Conservation (phyloP, 257 asterid species). For the Solanum virginianum region DNA sequence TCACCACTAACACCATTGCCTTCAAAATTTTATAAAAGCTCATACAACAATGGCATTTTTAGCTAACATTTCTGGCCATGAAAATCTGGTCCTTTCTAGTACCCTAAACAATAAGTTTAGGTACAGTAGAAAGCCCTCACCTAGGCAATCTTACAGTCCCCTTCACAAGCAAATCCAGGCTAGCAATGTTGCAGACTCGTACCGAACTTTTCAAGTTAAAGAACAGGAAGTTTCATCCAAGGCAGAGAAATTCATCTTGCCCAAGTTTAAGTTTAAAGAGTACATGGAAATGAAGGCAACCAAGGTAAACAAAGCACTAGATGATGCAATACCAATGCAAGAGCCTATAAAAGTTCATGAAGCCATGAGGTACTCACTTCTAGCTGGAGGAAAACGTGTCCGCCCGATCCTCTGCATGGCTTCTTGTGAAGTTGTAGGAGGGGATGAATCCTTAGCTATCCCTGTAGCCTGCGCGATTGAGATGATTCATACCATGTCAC, state of each 20-base stretch:
- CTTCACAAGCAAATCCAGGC: constrained; percentile 16
- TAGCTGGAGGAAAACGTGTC: constrained; percentile 57
- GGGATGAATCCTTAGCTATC: constrained; percentile 28
- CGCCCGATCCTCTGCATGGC: constrained; percentile 60
- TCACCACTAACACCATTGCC: background rate
- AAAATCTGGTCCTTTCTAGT: constrained; percentile 8
- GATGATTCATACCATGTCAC: constrained; percentile 73
- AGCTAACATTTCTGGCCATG: constrained; percentile 9
- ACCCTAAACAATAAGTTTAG: background rate
- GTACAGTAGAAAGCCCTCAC: background rate
- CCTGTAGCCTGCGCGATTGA: constrained; percentile 57
- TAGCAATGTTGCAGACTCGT: constrained; percentile 8
- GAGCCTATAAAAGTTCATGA: constrained; percentile 41
- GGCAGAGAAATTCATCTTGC: background rate
- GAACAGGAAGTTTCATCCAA: constrained; percentile 7
- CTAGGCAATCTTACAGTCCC: background rate
- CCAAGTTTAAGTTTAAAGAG: constrained; percentile 30
- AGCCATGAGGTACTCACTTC: constrained; percentile 67
- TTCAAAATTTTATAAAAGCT: background rate
- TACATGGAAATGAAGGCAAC: constrained; percentile 35
- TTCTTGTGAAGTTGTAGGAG: constrained; percentile 50
- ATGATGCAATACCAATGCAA: constrained; percentile 45
- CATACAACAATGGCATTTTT: constrained; percentile 29
- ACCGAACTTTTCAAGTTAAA: background rate
- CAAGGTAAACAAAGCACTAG: constrained; percentile 36